A percentile compares a stretch with the other conserved stretches of the same genome.
Conservation (phyloP, 2,329 filamentous ascomycete species). For the Penicillium brasilianum region DNA sequence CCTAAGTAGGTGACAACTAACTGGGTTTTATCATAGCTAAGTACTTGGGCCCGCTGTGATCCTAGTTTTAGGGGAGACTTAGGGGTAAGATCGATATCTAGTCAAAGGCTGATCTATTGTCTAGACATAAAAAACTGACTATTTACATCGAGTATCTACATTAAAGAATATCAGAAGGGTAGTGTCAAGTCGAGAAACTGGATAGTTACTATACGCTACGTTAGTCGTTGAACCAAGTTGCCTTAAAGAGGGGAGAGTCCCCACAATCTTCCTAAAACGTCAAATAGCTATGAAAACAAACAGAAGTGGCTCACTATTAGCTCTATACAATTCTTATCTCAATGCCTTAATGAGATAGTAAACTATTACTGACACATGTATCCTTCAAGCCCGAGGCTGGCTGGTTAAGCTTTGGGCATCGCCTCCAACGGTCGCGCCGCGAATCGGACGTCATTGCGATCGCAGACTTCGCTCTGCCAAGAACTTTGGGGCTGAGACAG, state of each 20-base stretch:
- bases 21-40: too few relatives aligned
- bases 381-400: not conserved
- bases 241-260: too few relatives aligned
- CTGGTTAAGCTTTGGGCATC: not conserved
- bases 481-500: slow-evolving; percentile 21
- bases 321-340: not conserved
- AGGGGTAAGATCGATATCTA: too few relatives aligned
- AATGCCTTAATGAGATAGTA: not conserved
- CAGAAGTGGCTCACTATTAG: not conserved
- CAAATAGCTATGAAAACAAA: not conserved
- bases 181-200: not conserved
- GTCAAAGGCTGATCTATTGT: too few relatives aligned
- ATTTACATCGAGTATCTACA: not conserved
- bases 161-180: not conserved
- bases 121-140: too few relatives aligned
- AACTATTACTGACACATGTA: too few relatives aligned
- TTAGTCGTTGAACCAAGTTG: too few relatives aligned
- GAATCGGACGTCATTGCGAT: slow-evolving; percentile 19
- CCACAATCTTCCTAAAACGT: not conserved
- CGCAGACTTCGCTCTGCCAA: slow-evolving; percentile 19
- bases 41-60: too few relatives aligned
- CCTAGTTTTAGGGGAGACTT: too few relatives aligned
- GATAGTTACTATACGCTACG: too few relatives aligned
- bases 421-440: not conserved
- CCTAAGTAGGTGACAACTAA: too few relatives aligned